Base-by-base conservation (phyloP, 225 moss, liverwort and hornwort species). In the Takakia lepidozioides region DNA sequence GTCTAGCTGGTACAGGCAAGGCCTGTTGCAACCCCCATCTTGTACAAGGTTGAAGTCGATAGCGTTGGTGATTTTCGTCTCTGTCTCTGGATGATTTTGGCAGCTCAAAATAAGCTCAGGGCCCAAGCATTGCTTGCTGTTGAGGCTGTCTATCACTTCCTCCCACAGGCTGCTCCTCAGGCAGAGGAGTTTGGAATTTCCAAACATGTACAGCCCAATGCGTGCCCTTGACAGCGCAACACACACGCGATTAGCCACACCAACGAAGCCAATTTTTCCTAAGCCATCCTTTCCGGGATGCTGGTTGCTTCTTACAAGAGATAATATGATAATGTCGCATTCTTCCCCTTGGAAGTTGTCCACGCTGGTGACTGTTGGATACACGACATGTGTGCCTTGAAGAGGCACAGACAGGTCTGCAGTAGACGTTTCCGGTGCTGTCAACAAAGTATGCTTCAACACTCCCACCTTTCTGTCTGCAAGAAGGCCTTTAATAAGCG, bases 321-420 rank as follows among this genome's bases (percentile, higher is more conserved):
- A 80, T 25, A 80, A 36, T 8, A 80, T 62, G 13, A 80, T 64
- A 1, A 80, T 80, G 8, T 80, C 63, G 22, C 56, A 51, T 17
- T 80, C 79, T 34, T 80, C 74, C 3, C 79, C 79, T 41, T 74
- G 74, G 25, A 53, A 80, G 5, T 71, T 73, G 19, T 74, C 79
- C 0, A 74, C 74, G n/a, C 66, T 79, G 27, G 61, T 66, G 2
- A 80, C 74, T 9, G 66, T 58, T 8, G 74, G 74, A 38, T 48
- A 5, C n/a, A n/a, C n/a, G n/a, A n/a, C n/a, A n/a, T n/a, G n/a
- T n/a, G n/a, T n/a, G n/a, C n/a, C n/a, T n/a, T n/a, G n/a, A n/a
- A n/a, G n/a, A n/a, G n/a, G n/a, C n/a, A n/a, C n/a, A n/a, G n/a
- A n/a, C n/a, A n/a, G n/a, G n/a, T n/a, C n/a, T n/a, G n/a, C n/a